phyloP scores from a whole-genome alignment of 2,329 filamentous ascomycete genomes.

The Colletotrichum limetticola region DNA sequence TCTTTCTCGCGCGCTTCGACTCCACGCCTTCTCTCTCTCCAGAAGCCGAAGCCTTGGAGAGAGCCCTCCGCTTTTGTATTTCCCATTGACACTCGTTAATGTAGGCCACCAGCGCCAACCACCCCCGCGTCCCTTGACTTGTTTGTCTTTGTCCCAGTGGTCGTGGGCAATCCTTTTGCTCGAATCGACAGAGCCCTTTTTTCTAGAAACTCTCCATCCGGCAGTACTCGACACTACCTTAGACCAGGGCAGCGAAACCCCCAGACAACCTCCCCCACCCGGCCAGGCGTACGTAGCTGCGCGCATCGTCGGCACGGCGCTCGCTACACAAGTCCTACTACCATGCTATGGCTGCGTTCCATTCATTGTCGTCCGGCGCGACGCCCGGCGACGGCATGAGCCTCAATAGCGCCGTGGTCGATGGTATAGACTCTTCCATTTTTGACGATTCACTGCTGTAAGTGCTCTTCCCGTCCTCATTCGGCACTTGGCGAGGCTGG shows the following conservation, averaged over 20 bases:
- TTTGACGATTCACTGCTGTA: constrained; percentile 70
- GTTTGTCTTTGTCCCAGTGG: background rate
- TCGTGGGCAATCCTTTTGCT: background rate
- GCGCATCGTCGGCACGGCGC: constrained; percentile 37
- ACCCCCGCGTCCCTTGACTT: constrained; percentile 2
- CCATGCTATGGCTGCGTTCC: constrained; percentile 69
- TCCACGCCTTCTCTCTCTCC: constrained; percentile 2
- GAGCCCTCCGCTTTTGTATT: constrained; percentile 29
- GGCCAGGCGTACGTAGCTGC: background rate
- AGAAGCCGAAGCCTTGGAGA: background rate
- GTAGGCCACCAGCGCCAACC: background rate
- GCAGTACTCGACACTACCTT: background rate
- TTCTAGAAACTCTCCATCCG: background rate
- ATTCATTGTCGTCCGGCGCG: constrained; percentile 61
- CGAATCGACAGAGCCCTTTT: background rate
- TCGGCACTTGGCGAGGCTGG: background rate
- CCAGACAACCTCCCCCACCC: background rate
- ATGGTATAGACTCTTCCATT: constrained; percentile 60
- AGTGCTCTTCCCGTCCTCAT: constrained; percentile 40
- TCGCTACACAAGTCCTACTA: constrained; percentile 39
- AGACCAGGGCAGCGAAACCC: background rate
- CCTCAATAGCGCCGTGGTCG: constrained; percentile 58
- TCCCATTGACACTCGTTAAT: constrained; percentile 26
- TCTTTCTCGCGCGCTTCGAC: background rate
- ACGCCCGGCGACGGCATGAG: constrained; percentile 58